These are phyloP conservation scores for Neurospora sp. DNA, from an alignment of 495 filamentous ascomycete species.

Conservation along the genomic window DNA sequence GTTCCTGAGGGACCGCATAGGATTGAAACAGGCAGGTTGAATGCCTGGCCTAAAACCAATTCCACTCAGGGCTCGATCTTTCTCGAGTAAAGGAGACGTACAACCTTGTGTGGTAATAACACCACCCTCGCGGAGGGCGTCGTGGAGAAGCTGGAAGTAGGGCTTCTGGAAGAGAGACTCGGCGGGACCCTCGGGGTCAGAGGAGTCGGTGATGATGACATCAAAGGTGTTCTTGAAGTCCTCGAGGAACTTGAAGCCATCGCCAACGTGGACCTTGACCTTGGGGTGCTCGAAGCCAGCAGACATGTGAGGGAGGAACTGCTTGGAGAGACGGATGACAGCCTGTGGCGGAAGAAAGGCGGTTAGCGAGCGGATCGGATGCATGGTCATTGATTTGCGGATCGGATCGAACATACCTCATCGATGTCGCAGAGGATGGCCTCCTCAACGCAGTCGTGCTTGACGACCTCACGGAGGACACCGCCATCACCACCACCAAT, in stretches of 20 bases:
- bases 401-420: slow-evolving; percentile 48
- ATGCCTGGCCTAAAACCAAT: slow-evolving; percentile 16
- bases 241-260: slow-evolving; percentile 96
- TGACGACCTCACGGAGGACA: slow-evolving; percentile 94
- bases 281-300: slow-evolving; percentile 89
- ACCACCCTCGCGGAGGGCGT: slow-evolving; percentile 85
- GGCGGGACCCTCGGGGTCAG: slow-evolving; percentile 92
- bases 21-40: slow-evolving; percentile 15
- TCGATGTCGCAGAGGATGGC: slow-evolving; percentile 97
- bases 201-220: slow-evolving; percentile 98
- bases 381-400: not conserved
- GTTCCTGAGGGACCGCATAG: slow-evolving; percentile 14
- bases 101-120: slow-evolving; percentile 99
- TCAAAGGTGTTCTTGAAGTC: slow-evolving; percentile 92
- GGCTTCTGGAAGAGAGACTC: slow-evolving; percentile 96
- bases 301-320: slow-evolving; percentile 93
- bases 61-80: slow-evolving; percentile 22
- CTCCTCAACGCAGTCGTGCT: slow-evolving; percentile 89
- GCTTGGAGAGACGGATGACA: slow-evolving; percentile 96
- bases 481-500: slow-evolving; percentile 96
- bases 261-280: slow-evolving; percentile 81
- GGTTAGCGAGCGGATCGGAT: slow-evolving; percentile 3
- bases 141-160: slow-evolving; percentile 88
- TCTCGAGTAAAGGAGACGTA: slow-evolving; percentile 62
- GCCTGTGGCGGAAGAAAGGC: slow-evolving; percentile 40